Base-by-base conservation (phyloP, 2,329 filamentous ascomycete genomes). In the Stachybotrys chartarum region DNA sequence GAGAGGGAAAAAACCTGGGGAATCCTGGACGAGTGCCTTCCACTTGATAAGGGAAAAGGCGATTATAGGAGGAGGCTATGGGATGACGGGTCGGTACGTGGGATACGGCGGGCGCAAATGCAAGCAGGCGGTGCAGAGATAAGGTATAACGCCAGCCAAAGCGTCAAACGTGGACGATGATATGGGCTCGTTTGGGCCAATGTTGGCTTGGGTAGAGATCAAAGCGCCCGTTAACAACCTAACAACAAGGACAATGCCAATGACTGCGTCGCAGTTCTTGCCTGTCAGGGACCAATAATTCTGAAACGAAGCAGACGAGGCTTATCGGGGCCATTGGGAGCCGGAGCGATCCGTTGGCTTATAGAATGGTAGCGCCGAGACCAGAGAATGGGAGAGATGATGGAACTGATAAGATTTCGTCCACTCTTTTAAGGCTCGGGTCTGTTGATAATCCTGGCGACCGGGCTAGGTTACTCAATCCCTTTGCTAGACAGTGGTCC, bases 301-400 rank as follows among this genome's bases (percentile, higher is more conserved):
- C 73, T 62, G 80, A 72, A 68, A 79, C 73, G 65, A 82, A 78
- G 81, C 81, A 80, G 79, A 78, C 74, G 70, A 75, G 72, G 72
- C 75, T 79, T 79, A 79, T 80, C 75, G 72, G 74, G 73, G 78
- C 81, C 79, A 83, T 82, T 77, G 73, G 59, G 56, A 55, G 14
- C 31, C 35, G 35, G 35, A 42, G 35, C 8, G 35, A 14, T 42
- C 35, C 35, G 14, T 10, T 14, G 35, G 35, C 8, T 42, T 10
- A 42, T 10, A 42, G 35, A 10, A 42, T 10, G 35, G 35, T 42
- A 14, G 35, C 35, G 35, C 35, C 35, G 35, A 10, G 35, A 42
- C 14, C 10, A 42, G 35, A 14, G 2, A 5, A 42, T 14, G 35
- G 35, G 52, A 42, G 14, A 10, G 35, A 14, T 42, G 14, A 42